Conservation (phyloP, 306 rosid genomes). For the Dryas alaskensis region DNA sequence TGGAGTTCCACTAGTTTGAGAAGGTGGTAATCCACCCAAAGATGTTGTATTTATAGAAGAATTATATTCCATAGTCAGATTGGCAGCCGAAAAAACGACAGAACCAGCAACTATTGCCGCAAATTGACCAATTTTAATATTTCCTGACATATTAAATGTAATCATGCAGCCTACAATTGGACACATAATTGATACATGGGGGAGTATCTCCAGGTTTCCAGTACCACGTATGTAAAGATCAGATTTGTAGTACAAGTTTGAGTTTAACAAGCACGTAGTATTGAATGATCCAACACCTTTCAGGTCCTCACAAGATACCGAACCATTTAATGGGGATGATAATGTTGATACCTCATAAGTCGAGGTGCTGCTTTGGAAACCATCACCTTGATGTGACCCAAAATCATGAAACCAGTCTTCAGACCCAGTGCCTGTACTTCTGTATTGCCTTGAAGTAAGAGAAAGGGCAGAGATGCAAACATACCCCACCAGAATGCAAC, state of each 20-base stretch:
- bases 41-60: constrained; percentile 77
- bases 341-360: constrained; percentile 28
- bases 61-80: constrained; percentile 61
- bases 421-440: constrained; percentile 34
- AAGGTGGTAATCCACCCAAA: constrained; percentile 88
- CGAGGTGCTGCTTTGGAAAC: constrained; percentile 32
- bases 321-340: constrained; percentile 36
- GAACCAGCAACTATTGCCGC: constrained; percentile 79
- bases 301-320: constrained; percentile 78
- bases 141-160: constrained; percentile 78
- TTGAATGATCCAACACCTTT: constrained; percentile 91
- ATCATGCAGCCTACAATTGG: constrained; percentile 74
- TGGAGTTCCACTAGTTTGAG: constrained; percentile 98
- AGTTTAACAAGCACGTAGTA: constrained; percentile 85
- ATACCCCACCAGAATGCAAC: constrained; percentile 58
- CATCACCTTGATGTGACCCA: constrained; percentile 33
- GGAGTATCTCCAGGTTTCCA: constrained; percentile 91
- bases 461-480: constrained; percentile 44
- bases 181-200: constrained; percentile 69
- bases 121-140: constrained; percentile 76
- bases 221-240: constrained; percentile 67
- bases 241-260: constrained; percentile 55
- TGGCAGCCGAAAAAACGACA: constrained; percentile 70
- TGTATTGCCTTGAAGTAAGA: constrained; percentile 41
- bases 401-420: constrained; percentile 40